Conservation (phyloP, 352 stramenopile genomes). For the Globisporangium nodosum region DNA sequence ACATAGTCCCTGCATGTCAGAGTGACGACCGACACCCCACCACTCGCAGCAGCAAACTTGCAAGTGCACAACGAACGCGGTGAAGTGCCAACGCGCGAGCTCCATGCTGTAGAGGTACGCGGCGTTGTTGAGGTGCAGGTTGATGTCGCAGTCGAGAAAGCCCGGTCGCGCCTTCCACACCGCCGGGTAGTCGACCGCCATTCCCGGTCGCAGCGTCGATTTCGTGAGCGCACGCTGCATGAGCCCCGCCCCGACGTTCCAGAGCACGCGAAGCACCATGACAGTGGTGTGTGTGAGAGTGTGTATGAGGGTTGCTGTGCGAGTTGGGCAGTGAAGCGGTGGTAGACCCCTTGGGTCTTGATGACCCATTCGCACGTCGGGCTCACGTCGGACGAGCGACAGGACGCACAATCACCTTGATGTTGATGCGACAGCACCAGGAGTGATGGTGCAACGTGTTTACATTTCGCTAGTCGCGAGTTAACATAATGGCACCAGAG, state of each 20-base stretch:
- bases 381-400: background rate
- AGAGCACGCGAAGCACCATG: slow-evolving; percentile 70
- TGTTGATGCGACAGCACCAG: background rate
- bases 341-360: background rate
- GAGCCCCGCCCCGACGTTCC: slow-evolving; percentile 59
- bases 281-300: background rate
- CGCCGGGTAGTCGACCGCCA: slow-evolving; percentile 58
- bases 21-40: background rate
- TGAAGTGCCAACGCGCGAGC: slow-evolving; percentile 81
- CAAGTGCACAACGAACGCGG: slow-evolving; percentile 31
- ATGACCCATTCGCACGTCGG: background rate
- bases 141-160: slow-evolving; percentile 77
- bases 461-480: background rate
- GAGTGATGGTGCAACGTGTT: slow-evolving; percentile 2
- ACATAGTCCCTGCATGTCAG: background rate
- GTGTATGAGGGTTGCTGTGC: background rate
- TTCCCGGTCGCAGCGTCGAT: slow-evolving; percentile 30
- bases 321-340: background rate
- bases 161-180: slow-evolving; percentile 63
- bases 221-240: slow-evolving; percentile 54
- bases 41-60: no score
- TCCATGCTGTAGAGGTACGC: slow-evolving; percentile 82
- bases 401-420: background rate
- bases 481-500: no score
- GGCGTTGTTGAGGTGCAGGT: slow-evolving; percentile 86